Base-by-base conservation (phyloP, 352 stramenopile species). In the Phytophthora tentaculata region DNA sequence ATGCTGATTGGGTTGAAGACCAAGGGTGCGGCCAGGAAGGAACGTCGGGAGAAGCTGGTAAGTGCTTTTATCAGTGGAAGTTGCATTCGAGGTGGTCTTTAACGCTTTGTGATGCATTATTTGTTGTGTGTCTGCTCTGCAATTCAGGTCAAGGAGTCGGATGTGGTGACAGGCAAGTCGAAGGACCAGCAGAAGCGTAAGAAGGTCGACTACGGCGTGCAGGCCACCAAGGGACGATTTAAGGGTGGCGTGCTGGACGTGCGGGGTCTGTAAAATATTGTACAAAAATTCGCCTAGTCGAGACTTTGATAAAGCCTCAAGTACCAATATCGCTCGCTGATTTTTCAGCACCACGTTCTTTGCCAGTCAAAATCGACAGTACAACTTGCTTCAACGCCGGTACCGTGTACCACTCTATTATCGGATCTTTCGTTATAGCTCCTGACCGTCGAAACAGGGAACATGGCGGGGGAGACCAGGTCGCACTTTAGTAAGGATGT, bases 191-290 rank as follows among this genome's bases (percentile, higher is more conserved):
- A 88, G 22, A 92, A 89, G 59, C 84, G 80, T 32, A 90, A 88
- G 62, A 90, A 83, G 32, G 61, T 89, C 26, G 87, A 95, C 68
- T 91, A 73, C n/a, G 87, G 87, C 8, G 57, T 92, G 14, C 84
- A 92, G 61, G 85, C 82, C 12, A 94, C 87, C 6, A 86, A 89
- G 55, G 87, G 87, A 22, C 70, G 75, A 28, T 92, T 95, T 64
- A 88, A 89, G 65, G 80, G 90, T 28, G 87, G 87, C 20, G 81
- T 93, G 53, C 67, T 95, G 50, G 84, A 90, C 28, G 86, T 94
- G 26, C 74, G 76, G n/a, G 56, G 67, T 37, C 64, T 85, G 67
- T 79, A 78, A 76, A 56, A 24, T 69, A 69, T 61, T 61, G 41
- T 69, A 66, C 29, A 52, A 43, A 19, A 47, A 68, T 29, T 64